Evolutionary conservation across 345 rosid genomes (phyloP).

Genomic region (Lepidium sativum): DNA sequence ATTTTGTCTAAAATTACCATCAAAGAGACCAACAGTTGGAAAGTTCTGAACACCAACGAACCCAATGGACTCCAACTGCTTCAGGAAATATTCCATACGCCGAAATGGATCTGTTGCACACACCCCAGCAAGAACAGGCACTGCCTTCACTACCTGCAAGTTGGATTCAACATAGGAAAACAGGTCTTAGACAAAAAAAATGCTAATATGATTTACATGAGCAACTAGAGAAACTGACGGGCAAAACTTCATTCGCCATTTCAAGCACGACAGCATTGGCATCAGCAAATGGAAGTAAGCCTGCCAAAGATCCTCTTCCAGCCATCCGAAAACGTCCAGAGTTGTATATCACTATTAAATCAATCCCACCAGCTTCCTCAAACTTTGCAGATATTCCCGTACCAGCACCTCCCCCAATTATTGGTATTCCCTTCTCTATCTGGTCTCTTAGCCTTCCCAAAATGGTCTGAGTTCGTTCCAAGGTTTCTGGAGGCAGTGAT

Average conservation of each 20-base stretch:
- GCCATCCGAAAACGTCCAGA: constrained; percentile 99
- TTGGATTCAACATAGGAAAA: constrained; percentile 1
- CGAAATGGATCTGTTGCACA: constrained; percentile 97
- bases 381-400: constrained; percentile 98
- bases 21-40: constrained; percentile 94
- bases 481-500: constrained; percentile 49
- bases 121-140: constrained; percentile 93
- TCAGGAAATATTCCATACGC: constrained; percentile 73
- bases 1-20: constrained; percentile 88
- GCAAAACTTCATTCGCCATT: constrained; percentile 92
- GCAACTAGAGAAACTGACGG: constrained; percentile 44
- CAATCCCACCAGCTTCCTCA: constrained; percentile 98
- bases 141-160: constrained; percentile 64
- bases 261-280: constrained; percentile 85
- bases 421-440: constrained; percentile 59
- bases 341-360: constrained; percentile 77
- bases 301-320: constrained; percentile 95
- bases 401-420: constrained; percentile 97
- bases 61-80: constrained; percentile 79
- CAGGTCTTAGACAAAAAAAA: neutral
- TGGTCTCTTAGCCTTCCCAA: constrained; percentile 61
- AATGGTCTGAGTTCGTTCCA: constrained; percentile 55
- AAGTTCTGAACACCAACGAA: constrained; percentile 91
- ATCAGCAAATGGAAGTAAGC: constrained; percentile 89
- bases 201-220: neutral